Evolutionary conservation across 2,329 filamentous ascomycete genomes (phyloP).

Genomic region (Colletotrichum godetiae): DNA sequence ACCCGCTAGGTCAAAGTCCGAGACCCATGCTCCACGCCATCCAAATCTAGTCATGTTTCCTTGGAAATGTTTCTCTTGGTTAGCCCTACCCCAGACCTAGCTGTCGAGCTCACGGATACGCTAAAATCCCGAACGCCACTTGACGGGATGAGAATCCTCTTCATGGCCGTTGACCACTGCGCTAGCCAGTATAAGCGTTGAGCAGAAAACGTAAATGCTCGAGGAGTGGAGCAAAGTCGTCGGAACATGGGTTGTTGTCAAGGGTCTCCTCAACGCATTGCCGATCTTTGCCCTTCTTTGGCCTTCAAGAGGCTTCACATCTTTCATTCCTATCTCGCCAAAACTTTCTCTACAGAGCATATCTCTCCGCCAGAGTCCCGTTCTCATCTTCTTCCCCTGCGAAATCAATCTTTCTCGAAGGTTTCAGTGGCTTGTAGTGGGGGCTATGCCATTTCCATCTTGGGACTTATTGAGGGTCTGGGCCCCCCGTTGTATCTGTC

Average conservation of each 20-base stretch:
- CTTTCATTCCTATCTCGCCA: not conserved
- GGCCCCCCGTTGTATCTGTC: conserved; percentile 7
- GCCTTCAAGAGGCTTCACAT: not conserved
- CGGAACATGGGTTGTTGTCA: not conserved
- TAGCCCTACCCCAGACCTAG: not conserved
- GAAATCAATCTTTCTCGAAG: not conserved
- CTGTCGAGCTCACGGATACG: not conserved
- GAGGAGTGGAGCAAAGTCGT: conserved; percentile 6
- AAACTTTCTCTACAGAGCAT: not conserved
- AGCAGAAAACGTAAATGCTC: not conserved
- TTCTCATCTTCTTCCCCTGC: not conserved
- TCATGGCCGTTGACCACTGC: not conserved
- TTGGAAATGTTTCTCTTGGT: not conserved
- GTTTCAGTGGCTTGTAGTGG: conserved; percentile 10
- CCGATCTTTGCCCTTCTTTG: not conserved
- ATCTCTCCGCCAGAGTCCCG: not conserved
- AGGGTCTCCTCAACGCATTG: conserved; percentile 7
- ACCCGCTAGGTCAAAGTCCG: not conserved
- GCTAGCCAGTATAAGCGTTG: no score
- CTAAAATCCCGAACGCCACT: not conserved
- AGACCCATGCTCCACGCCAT: not conserved
- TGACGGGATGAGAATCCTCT: no score
- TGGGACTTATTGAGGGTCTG: not conserved
- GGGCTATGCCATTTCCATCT: conserved; percentile 4
- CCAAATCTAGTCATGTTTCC: not conserved